A percentile compares a stretch with the other conserved stretches of the same genome.
These are phyloP conservation scores for Primulina tabacum DNA, from an alignment of 257 asterid species.

Conservation along the genomic window DNA sequence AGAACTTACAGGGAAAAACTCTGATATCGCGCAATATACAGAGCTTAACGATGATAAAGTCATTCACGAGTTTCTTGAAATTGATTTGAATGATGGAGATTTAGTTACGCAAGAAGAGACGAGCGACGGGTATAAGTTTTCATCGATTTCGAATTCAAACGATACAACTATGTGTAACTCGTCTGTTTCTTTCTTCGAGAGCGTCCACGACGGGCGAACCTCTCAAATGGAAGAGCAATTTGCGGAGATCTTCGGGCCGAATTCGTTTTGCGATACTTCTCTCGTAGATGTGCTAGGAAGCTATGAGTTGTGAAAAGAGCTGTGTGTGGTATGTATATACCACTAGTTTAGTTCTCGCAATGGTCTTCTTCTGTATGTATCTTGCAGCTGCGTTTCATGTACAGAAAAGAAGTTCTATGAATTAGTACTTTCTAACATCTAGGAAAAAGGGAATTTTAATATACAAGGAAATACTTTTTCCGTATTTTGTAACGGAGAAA, in stretches of 20 bases:
- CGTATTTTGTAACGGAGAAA: no score
- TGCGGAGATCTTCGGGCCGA: conserved; percentile 30
- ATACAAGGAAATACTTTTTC: no score
- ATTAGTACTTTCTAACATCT: no score
- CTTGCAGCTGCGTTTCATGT: no score
- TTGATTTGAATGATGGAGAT: background rate
- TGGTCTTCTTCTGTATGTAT: no score
- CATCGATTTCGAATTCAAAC: conserved; percentile 24
- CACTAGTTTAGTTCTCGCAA: no score
- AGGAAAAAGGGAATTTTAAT: no score
- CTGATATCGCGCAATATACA: conserved; percentile 44
- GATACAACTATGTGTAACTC: conserved; percentile 17
- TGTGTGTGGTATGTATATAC: no score
- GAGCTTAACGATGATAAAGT: conserved; percentile 23
- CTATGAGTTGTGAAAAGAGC: conserved; percentile 33
- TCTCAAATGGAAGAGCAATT: conserved; percentile 36
- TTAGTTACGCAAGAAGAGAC: background rate
- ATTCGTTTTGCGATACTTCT: conserved; percentile 33
- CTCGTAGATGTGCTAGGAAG: conserved; percentile 57
- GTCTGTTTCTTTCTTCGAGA: conserved; percentile 40
- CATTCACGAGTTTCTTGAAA: conserved; percentile 24
- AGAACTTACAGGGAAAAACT: conserved; percentile 66
- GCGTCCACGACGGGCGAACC: conserved; percentile 29
- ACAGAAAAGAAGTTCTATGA: no score
- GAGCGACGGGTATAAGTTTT: background rate